Evolutionary conservation across 2,329 filamentous ascomycete species (phyloP).

Genomic region (Drechslerella dactyloides): DNA sequence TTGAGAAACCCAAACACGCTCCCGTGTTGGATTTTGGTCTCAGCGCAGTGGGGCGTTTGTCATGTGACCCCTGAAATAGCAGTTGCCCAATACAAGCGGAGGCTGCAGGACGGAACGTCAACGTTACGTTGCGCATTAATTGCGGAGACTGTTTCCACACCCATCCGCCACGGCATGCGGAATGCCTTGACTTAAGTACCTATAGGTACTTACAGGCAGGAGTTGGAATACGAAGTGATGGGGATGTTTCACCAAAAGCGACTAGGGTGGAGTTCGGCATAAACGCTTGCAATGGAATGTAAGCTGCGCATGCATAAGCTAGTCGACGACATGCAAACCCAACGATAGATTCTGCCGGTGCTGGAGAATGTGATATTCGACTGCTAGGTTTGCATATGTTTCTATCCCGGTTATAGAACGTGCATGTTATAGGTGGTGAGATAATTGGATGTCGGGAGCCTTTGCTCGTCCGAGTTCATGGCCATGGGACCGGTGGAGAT

Average conservation of each 20-base stretch:
- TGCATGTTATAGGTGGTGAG: slow-evolving; percentile 46
- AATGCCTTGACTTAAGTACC: neutral
- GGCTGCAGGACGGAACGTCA: neutral
- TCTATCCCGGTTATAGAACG: slow-evolving; percentile 28
- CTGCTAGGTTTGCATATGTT: slow-evolving; percentile 27
- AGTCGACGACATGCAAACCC: slow-evolving; percentile 6
- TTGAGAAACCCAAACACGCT: too few species aligned
- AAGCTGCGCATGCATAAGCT: neutral
- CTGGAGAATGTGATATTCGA: slow-evolving; percentile 27
- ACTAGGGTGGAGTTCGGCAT: slow-evolving; percentile 31
- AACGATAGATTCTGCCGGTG: slow-evolving; percentile 17
- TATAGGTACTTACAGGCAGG: neutral
- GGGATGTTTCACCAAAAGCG: slow-evolving; percentile 29
- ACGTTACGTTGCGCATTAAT: neutral
- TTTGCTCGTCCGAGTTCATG: slow-evolving; percentile 43
- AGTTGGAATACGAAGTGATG: slow-evolving; percentile 23
- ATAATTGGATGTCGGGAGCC: slow-evolving; percentile 46
- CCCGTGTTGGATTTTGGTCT: too few species aligned
- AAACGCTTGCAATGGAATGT: slow-evolving; percentile 2
- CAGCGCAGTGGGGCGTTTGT: too few species aligned
- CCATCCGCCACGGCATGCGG: neutral
- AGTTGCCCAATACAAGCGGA: too few species aligned
- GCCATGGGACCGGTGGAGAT: slow-evolving; percentile 35
- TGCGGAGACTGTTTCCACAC: neutral
- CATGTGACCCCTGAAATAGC: too few species aligned